A percentile compares a stretch with the other conserved stretches of the same genome.
phyloP scores from a whole-genome alignment of 257 asterid genomes.

The Coffea canephora region DNA sequence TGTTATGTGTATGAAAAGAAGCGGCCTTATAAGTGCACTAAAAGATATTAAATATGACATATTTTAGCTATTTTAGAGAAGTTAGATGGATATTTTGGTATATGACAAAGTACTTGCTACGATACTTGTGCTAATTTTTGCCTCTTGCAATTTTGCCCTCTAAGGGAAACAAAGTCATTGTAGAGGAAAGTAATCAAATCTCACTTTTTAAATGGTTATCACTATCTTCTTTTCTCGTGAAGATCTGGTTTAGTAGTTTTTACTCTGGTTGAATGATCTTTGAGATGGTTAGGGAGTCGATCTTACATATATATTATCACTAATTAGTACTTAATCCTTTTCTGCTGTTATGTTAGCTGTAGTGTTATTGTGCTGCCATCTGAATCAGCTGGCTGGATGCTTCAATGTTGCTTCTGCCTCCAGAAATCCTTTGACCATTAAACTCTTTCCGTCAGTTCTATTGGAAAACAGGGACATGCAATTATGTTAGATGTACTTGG shows the following conservation, averaged over 20 bases:
- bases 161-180: neutral
- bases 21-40: neutral
- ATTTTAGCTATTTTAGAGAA: neutral
- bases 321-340: neutral
- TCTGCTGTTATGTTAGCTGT: neutral
- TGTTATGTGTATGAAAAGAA: neutral
- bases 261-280: neutral
- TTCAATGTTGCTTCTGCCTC: neutral
- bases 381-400: neutral
- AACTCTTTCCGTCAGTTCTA: neutral
- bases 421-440: neutral
- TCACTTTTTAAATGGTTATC: neutral
- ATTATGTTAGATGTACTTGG: neutral
- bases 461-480: neutral
- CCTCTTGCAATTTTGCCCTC: neutral
- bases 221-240: neutral
- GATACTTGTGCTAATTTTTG: neutral
- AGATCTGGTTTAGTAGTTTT: neutral
- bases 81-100: neutral
- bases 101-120: neutral
- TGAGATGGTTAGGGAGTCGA: neutral
- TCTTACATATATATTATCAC: no score
- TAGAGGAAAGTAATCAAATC: neutral
- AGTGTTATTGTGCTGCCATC: neutral
- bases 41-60: neutral